Evolutionary conservation across 257 asterid species (phyloP).

Genomic region (Solanum paucissectum): DNA sequence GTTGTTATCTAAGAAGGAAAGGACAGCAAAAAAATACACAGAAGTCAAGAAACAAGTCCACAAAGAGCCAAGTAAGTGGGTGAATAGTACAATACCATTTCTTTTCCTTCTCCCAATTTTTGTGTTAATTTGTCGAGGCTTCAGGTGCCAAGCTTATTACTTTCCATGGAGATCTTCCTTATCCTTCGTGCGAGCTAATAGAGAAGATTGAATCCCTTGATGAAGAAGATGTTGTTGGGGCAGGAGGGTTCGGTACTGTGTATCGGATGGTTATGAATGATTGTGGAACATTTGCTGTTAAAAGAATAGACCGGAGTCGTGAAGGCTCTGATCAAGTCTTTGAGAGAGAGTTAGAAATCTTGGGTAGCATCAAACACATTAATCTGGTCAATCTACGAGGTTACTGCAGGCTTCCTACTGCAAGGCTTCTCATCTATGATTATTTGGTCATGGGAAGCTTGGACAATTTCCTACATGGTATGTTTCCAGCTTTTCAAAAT

Average conservation of each 20-base stretch:
- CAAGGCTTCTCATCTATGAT: constrained; percentile 87
- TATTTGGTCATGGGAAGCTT: constrained; percentile 89
- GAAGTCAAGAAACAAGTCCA: constrained; percentile 85
- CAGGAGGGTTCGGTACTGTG: constrained; percentile 98
- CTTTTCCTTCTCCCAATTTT: background rate
- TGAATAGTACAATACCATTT: background rate
- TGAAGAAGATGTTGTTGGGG: constrained; percentile 87
- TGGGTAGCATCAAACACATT: constrained; percentile 89
- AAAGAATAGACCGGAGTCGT: constrained; percentile 72
- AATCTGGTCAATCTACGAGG: constrained; percentile 91
- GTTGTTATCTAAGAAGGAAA: constrained; percentile 71
- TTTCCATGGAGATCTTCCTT: constrained; percentile 97
- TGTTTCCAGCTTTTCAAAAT: background rate
- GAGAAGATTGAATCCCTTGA: constrained; percentile 88
- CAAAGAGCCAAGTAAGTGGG: constrained; percentile 64
- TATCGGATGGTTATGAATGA: constrained; percentile 98
- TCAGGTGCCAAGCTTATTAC: constrained; percentile 87
- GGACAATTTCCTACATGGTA: constrained; percentile 85
- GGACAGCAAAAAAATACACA: constrained; percentile 68
- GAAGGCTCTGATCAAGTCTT: constrained; percentile 93
- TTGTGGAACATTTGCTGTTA: constrained; percentile 92
- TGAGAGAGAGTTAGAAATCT: constrained; percentile 88
- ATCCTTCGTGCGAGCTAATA: constrained; percentile 88
- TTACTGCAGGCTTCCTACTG: constrained; percentile 82
- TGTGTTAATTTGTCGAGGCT: background rate